Evolutionary conservation across 805 yeast genomes (phyloP), one percentile per base, ranked within the genome.

Genomic region (Komagataella mondaviorum): DNA sequence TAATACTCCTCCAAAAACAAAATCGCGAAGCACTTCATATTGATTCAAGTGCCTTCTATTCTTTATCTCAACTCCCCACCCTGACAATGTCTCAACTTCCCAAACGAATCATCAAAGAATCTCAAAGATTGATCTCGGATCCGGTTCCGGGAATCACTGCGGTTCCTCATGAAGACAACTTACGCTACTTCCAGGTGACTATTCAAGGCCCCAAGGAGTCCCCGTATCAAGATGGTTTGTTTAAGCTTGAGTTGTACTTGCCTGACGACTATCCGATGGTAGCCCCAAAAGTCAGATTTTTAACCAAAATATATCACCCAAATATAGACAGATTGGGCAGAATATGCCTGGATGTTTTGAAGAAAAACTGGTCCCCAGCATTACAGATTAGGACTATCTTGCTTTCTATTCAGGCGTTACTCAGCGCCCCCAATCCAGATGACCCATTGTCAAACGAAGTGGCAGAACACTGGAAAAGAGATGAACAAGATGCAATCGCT

Each of bases 221-320:
- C 1, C 98, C 99, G 1, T 93, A 91, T 63, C 96, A 91, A 62
- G 62, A 68, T 51, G 88, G 89, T n/a, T 65, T 68, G 51, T 93
- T 93, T 71, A 75, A 84, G 57, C 71, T 93, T 53, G 99, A 93
- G 66, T 71, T 93, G 55, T 93, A 77, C 63, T 68, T 93, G 56
- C 98, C 99, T 1, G 97, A 93, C 62, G 99, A 93, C 63, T 93
- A 93, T 66, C 99, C 99, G 10, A 85, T 91, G 97, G 88, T 88
- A 61, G 96, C 99, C 0, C 99, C 99, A 50, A 90, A 89, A 64
- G 95, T 93, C 51, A 77, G 99, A 53, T 93, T 93, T 60, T 70
- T 93, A 55, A 93, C 99, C 30, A 88, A 83, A 66, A 90, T 93
- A 23, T 93, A 93, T 66, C 99, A 93, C 63, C 99, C 96, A 46